Evolutionary conservation across 495 filamentous ascomycete species (phyloP).

Genomic region (Cercophora newfieldiana): DNA sequence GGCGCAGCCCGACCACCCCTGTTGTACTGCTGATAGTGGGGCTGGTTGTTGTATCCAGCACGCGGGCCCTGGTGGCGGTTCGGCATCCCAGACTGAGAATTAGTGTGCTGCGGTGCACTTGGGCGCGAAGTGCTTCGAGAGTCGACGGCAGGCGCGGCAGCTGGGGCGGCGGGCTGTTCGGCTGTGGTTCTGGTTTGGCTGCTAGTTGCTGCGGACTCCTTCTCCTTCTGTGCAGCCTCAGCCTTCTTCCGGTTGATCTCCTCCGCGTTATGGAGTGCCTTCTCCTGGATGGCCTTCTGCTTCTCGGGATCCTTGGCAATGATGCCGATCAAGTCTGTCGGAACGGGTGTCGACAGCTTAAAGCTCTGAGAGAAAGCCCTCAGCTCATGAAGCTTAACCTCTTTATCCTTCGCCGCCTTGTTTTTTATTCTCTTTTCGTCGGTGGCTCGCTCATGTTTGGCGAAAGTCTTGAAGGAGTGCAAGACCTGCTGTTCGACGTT

Average conservation of each 20-base stretch:
- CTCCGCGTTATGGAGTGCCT: slow-evolving; percentile 67
- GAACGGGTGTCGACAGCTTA: slow-evolving; percentile 88
- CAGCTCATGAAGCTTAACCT: slow-evolving; percentile 86
- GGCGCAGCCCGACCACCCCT: slow-evolving; percentile 39
- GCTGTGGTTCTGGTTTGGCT: slow-evolving; percentile 35
- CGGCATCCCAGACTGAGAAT: slow-evolving; percentile 34
- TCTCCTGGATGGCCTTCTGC: slow-evolving; percentile 88
- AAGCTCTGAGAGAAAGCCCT: slow-evolving; percentile 94
- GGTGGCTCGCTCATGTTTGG: slow-evolving; percentile 52
- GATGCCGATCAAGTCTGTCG: slow-evolving; percentile 87
- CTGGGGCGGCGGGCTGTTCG: slow-evolving; percentile 24
- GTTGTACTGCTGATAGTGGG: slow-evolving; percentile 35
- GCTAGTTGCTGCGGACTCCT: slow-evolving; percentile 34
- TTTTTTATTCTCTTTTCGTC: slow-evolving; percentile 70
- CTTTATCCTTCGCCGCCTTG: slow-evolving; percentile 80
- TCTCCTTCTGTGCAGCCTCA: slow-evolving; percentile 40
- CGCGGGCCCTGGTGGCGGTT: slow-evolving; percentile 36
- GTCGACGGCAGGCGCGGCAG: slow-evolving; percentile 31
- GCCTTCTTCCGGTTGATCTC: slow-evolving; percentile 51
- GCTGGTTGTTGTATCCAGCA: slow-evolving; percentile 30
- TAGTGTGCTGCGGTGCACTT: slow-evolving; percentile 34
- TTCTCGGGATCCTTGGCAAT: slow-evolving; percentile 92
- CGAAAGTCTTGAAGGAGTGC: slow-evolving; percentile 79
- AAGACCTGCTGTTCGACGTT: slow-evolving; percentile 79
- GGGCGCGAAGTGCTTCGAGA: slow-evolving; percentile 31